Evolutionary conservation across 108 stramenopile species (phyloP).

Genomic region (Pseudonitzschia delicatissima): DNA sequence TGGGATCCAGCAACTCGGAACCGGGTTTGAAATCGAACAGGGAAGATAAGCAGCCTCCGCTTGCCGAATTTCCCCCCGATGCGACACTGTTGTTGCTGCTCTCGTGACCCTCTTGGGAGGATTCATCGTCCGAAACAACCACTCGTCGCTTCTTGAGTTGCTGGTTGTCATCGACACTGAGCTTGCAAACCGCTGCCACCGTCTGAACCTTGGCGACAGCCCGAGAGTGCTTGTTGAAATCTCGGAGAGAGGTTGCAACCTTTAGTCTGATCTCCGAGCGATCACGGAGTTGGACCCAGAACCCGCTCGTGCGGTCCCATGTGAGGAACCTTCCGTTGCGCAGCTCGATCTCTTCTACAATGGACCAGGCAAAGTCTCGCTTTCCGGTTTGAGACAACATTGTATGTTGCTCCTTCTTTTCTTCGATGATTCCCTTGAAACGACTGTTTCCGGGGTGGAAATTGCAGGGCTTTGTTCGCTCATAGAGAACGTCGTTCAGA

Average conservation of each 20-base stretch:
- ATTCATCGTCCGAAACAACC: background rate
- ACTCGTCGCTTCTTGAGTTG: conserved; percentile 1
- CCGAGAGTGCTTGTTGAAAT: conserved; percentile 5
- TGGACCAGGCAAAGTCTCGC: conserved; percentile 5
- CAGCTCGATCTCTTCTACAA: conserved; percentile 3
- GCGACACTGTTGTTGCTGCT: too few species aligned
- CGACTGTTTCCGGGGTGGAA: conserved; percentile 7
- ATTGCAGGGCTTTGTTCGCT: background rate
- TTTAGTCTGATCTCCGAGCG: conserved; percentile 6
- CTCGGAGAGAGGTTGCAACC: conserved; percentile 4
- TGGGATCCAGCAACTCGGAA: too few species aligned
- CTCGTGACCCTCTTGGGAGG: too few species aligned
- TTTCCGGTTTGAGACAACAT: conserved; percentile 9
- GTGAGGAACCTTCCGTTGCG: background rate
- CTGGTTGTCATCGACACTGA: background rate
- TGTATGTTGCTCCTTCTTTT: conserved; percentile 1
- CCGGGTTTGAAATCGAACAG: too few species aligned
- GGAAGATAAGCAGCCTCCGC: too few species aligned
- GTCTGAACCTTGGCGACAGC: background rate
- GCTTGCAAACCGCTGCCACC: background rate
- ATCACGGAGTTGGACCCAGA: background rate
- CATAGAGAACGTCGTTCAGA: conserved; percentile 3
- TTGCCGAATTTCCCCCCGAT: too few species aligned
- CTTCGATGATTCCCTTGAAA: conserved; percentile 4
- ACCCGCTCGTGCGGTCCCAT: conserved; percentile 13